A percentile compares a stretch with the other conserved stretches of the same genome.
These are phyloP conservation scores for Avena eriantha DNA, from an alignment of 176 grass and related monocot species.

Conservation along the genomic window DNA sequence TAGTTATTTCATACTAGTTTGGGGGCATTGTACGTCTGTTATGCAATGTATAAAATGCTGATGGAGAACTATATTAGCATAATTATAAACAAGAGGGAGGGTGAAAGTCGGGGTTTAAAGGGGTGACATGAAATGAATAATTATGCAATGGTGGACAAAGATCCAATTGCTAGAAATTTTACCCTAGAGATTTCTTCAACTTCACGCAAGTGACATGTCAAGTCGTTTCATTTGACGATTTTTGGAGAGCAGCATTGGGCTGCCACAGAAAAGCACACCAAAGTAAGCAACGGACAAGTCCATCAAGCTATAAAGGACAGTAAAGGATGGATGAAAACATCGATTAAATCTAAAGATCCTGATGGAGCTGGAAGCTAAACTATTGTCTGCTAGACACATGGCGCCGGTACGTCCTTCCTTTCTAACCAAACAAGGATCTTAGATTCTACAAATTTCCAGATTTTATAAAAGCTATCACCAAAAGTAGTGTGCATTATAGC, in stretches of 20 bases:
- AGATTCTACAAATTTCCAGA: conserved; percentile 26
- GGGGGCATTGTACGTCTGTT: too few relatives aligned
- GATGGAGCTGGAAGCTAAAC: background rate
- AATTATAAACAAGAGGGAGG: background rate
- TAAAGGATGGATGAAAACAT: background rate
- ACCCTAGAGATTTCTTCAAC: background rate
- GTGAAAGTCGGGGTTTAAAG: background rate
- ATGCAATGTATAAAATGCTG: too few relatives aligned
- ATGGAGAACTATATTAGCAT: background rate
- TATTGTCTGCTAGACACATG: conserved; percentile 33
- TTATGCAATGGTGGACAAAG: background rate
- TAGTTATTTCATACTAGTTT: too few relatives aligned
- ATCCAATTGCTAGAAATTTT: background rate
- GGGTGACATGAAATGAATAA: background rate
- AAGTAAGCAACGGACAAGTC: background rate
- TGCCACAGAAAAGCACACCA: background rate
- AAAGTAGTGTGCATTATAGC: background rate
- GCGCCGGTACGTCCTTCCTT: conserved; percentile 22
- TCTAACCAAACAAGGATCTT: conserved; percentile 10
- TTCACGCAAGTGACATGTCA: background rate
- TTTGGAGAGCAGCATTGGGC: background rate
- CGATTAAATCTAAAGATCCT: background rate
- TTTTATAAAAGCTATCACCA: background rate
- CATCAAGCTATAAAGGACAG: background rate
- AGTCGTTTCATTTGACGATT: background rate